Base-by-base conservation (phyloP, 768 basidiomycete species). In the Hericium alpestre region DNA sequence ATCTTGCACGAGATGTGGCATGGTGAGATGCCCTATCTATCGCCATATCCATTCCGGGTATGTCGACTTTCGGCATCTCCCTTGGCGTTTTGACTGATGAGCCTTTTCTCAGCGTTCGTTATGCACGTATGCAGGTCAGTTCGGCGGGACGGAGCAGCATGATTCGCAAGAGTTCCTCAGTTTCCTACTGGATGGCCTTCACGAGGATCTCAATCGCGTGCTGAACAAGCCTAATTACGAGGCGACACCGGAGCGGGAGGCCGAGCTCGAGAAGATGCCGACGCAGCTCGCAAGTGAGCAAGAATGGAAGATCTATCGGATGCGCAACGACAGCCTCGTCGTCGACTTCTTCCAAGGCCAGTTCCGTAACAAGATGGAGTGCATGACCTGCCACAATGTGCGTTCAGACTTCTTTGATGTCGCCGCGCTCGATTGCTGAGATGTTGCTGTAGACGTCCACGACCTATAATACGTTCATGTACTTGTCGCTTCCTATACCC, bases 261-360 rank as follows among this genome's bases (percentile, higher is more conserved):
- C 84, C 2, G 90, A 90, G 64, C 78, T 98, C 22, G 94, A 99
- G 70, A 78, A 82, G 53, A 72, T 97, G 18, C 87, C 94, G 8
- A 79, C 83, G 7, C 90, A 93, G 66, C 79, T 96, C 61, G 93
- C 93, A 18, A 87, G 90, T 67, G 88, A 91, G 63, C 82, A 89
- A 65, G 95, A 97, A 71, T 99, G 95, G 95, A 76, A 82, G 59
- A 79, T 86, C 40, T 98, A 96, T 77, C 82, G 82, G 68, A 82
- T 82, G 74, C 79, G 90, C 56, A 93, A 97, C 66, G 92, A 99
- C 67, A 92, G 89, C 64, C 72, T 98, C 55, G 86, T 99, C 54
- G 96, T 98, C 27, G 94, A 97, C 70, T 90, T 87, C 66, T 97
- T 99, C 76, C 95, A 98, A 72, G 95, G 95, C 11, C 96, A 98